phyloP scores from a whole-genome alignment of 257 asterid genomes.

The Asclepias syriaca region DNA sequence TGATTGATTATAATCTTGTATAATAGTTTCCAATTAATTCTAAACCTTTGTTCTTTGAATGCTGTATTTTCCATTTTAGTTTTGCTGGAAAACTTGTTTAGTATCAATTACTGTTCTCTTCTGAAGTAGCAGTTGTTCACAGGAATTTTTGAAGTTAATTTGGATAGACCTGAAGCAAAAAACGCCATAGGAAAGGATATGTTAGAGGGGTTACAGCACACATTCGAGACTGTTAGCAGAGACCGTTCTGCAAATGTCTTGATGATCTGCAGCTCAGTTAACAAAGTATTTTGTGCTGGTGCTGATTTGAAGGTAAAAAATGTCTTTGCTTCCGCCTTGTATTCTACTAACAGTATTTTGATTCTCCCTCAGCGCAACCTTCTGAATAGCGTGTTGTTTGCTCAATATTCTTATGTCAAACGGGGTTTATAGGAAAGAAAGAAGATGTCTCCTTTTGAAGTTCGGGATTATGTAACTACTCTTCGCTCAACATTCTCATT shows the following conservation, averaged over 20 bases:
- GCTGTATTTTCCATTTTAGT: not conserved
- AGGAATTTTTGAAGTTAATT: constrained; percentile 79
- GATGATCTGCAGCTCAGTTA: constrained; percentile 81
- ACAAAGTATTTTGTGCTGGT: constrained; percentile 85
- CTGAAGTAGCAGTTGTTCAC: constrained; percentile 21
- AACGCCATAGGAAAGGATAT: constrained; percentile 85
- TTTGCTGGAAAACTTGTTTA: not conserved
- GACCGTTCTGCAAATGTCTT: constrained; percentile 57
- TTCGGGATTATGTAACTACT: constrained; percentile 54
- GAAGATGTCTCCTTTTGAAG: constrained; percentile 62
- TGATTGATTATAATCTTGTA: not conserved
- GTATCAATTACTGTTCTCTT: constrained; percentile 8
- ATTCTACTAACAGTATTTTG: not conserved
- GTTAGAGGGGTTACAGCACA: constrained; percentile 57
- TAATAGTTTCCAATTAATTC: not conserved
- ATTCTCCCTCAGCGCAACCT: not conserved
- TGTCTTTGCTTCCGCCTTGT: not conserved
- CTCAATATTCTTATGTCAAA: constrained; percentile 3
- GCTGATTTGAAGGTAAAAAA: constrained; percentile 85
- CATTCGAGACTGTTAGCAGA: constrained; percentile 52
- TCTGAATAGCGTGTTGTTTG: constrained; percentile 7
- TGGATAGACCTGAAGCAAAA: constrained; percentile 74
- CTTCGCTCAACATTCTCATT: constrained; percentile 67
- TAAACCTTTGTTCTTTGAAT: not conserved
- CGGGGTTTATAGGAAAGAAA: constrained; percentile 62